These are phyloP conservation scores for Silene coronaria DNA, from an alignment of 179 eudicot species.

Conservation along the genomic window DNA sequence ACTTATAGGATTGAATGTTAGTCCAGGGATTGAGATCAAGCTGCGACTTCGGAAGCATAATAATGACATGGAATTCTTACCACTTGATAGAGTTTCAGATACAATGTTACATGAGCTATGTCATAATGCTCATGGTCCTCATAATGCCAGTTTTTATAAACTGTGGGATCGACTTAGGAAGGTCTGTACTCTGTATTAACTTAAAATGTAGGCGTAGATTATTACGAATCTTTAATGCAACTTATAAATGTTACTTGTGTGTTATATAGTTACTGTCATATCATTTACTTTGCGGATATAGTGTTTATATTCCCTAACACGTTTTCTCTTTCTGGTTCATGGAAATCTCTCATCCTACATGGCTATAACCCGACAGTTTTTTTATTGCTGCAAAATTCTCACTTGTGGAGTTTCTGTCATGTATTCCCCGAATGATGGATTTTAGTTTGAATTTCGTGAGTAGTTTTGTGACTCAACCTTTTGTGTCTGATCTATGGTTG, in stretches of 20 bases:
- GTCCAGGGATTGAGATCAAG: constrained; percentile 63
- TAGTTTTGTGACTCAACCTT: no score
- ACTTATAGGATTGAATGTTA: constrained; percentile 76
- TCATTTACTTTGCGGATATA: not conserved
- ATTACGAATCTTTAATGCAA: not conserved
- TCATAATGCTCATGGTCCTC: constrained; percentile 80
- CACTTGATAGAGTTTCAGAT: constrained; percentile 60
- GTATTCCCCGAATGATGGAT: not conserved
- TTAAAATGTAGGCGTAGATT: not conserved
- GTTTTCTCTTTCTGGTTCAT: not conserved
- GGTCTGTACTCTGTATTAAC: constrained; percentile 27
- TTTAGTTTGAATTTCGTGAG: no score
- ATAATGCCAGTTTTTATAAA: constrained; percentile 81
- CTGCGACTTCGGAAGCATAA: constrained; percentile 69
- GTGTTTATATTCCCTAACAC: not conserved
- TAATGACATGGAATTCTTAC: constrained; percentile 61
- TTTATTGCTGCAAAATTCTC: not conserved
- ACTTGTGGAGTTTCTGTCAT: constrained; percentile 7
- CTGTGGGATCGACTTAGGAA: constrained; percentile 89
- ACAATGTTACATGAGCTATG: constrained; percentile 95
- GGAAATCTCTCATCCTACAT: no score
- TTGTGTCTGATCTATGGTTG: no score
- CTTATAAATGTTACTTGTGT: not conserved
- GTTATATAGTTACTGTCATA: not conserved
- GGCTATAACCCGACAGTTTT: no score